These are phyloP conservation scores for Aspergillus saccharolyticus DNA, from an alignment of 495 filamentous ascomycete species.

Conservation along the genomic window DNA sequence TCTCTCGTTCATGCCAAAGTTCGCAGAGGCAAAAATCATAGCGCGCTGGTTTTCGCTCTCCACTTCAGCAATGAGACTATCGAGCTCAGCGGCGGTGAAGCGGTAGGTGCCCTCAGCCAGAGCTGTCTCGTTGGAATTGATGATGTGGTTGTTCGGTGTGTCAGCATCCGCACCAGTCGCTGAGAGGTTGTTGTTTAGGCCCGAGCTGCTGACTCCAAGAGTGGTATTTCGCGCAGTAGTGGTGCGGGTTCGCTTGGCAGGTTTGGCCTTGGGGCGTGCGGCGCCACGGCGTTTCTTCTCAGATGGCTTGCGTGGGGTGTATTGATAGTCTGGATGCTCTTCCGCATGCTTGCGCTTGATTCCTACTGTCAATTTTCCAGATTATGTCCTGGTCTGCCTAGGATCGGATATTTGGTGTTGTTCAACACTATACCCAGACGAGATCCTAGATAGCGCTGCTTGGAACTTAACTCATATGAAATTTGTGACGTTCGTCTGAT, in stretches of 20 bases:
- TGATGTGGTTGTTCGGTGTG: background rate
- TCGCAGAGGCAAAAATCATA: background rate
- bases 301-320: constrained; percentile 43
- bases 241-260: background rate
- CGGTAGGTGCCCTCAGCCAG: background rate
- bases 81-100: background rate
- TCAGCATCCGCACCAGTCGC: background rate
- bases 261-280: constrained; percentile 14
- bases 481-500: no score
- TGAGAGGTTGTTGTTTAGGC: background rate
- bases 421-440: no score
- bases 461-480: no score
- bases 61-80: background rate
- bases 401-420: no score
- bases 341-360: constrained; percentile 36
- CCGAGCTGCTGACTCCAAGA: background rate
- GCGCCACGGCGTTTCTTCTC: constrained; percentile 40
- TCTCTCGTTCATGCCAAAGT: background rate
- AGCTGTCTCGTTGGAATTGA: background rate
- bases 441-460: no score
- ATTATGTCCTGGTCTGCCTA: constrained; percentile 28
- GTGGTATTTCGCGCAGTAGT: background rate
- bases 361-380: constrained; percentile 30
- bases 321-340: constrained; percentile 46
- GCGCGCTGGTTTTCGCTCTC: background rate